Base-by-base conservation (phyloP, 1,284 basidiomycete genomes). In the Melanopsichium pennsylvanicum region DNA sequence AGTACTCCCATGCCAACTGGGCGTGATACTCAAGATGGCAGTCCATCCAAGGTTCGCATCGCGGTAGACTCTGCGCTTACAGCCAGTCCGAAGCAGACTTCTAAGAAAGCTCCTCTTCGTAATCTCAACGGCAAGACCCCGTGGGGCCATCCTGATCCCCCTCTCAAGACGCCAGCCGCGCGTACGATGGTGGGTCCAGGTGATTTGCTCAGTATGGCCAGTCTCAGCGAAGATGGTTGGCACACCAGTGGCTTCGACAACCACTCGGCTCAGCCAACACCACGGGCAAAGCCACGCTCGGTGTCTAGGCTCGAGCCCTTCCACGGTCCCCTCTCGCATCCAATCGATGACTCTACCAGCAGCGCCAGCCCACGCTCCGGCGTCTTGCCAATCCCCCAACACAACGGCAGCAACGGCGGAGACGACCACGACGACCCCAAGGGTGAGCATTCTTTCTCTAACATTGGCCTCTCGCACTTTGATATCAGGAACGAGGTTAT, bases 401-500 rank as follows among this genome's bases (percentile, higher is more conserved):
- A 54, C 27, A 37, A 40, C 8, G 46, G 42, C 18, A 35, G 55
- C 19, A 54, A 37, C 40, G 35, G 31, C 21, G 37, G 47, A 22
- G 25, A 43, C 22, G 25, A 37, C 11, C 40, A 21, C 13, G 47
- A 50, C 2, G 60, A 43, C 13, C n/a, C 36, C 27, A 54, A 61
- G 3, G 47, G 39, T n/a, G 67, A 73, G 1, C 38, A 38, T 26
- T 52, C 56, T 12, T 60, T 60, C 46, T 52, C 50, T 25, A 38
- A 34, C 37, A 56, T 57, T 26, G 57, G 60, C 13, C 74, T 81
- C 3, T 86, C 87, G 19, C 88, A 90, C 35, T 94, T 96, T 76
- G 91, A 97, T 76, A 86, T 98, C 31, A 88, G 91, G 36, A 91
- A 93, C 68, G 92, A 92, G 66, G 93, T 99, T 27, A 93, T 98